Conservation (phyloP, 306 rosid genomes). For the Aeschynomene evenia region DNA sequence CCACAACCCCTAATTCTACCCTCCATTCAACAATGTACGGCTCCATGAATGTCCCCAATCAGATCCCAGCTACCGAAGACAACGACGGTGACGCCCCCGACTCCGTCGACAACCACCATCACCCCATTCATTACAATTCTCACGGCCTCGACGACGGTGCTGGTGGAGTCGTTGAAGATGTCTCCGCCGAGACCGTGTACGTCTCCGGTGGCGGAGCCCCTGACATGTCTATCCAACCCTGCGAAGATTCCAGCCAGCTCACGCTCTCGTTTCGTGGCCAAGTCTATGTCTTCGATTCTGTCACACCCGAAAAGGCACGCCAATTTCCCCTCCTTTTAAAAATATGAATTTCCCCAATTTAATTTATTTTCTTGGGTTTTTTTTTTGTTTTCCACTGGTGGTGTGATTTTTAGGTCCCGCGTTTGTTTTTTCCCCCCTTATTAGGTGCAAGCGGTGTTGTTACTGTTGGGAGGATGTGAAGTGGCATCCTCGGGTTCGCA, state of each 20-base stretch:
- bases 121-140: slow-evolving; percentile 54
- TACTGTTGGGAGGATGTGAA: slow-evolving; percentile 83
- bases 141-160: slow-evolving; percentile 53
- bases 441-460: slow-evolving; percentile 90
- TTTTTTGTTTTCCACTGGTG: not conserved
- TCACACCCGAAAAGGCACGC: slow-evolving; percentile 80
- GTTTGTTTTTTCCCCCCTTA: too few relatives aligned
- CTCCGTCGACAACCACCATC: slow-evolving; percentile 35
- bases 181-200: too few relatives aligned
- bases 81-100: slow-evolving; percentile 38
- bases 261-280: slow-evolving; percentile 94
- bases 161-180: slow-evolving; percentile 39
- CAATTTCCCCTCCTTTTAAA: too few relatives aligned
- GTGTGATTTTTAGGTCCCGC: not conserved
- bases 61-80: slow-evolving; percentile 60
- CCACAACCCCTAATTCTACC: slow-evolving; percentile 35
- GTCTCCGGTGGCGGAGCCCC: slow-evolving; percentile 36
- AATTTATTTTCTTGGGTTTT: too few relatives aligned
- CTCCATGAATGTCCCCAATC: slow-evolving; percentile 51
- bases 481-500: slow-evolving; percentile 51
- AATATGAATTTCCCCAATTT: too few relatives aligned
- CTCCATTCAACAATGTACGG: slow-evolving; percentile 58
- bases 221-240: slow-evolving; percentile 20
- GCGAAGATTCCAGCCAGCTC: slow-evolving; percentile 68
- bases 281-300: slow-evolving; percentile 83